Evolutionary conservation across 2,329 filamentous ascomycete genomes (phyloP).

Genomic region (Neopestalotiopsis sp.): DNA sequence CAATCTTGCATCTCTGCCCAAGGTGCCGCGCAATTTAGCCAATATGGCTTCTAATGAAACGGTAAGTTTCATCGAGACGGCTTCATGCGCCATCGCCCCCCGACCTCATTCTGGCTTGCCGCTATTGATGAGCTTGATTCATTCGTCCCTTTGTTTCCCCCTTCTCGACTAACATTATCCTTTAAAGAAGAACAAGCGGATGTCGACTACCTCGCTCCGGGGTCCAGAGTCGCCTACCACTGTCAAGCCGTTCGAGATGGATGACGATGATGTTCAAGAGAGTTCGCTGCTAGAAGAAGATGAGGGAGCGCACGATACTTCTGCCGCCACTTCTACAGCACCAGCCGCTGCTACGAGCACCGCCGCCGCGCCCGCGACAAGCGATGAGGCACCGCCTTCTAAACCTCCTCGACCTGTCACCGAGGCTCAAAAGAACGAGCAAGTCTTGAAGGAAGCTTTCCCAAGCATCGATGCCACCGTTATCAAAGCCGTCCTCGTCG

Average conservation of each 20-base stretch:
- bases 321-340: constrained; percentile 30
- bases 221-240: constrained; percentile 71
- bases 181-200: constrained; percentile 48
- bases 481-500: constrained; percentile 85
- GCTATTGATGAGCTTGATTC: neutral
- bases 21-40: constrained; percentile 8
- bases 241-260: constrained; percentile 68
- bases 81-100: neutral
- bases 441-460: constrained; percentile 92
- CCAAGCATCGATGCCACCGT: constrained; percentile 80
- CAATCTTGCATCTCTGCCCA: neutral
- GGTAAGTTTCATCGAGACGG: constrained; percentile 14
- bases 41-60: constrained; percentile 19
- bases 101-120: neutral
- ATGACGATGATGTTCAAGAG: constrained; percentile 74
- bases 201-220: constrained; percentile 36
- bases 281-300: constrained; percentile 53
- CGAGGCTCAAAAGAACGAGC: constrained; percentile 83
- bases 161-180: neutral
- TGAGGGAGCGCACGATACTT: constrained; percentile 40
- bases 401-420: constrained; percentile 87
- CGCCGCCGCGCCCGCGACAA: constrained; percentile 41
- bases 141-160: neutral
- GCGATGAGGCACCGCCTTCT: constrained; percentile 62
- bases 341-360: constrained; percentile 41